Evolutionary conservation across 768 basidiomycete species (phyloP), one percentile per base, ranked within the genome.

Genomic region (Xanthoconium stramineum): DNA sequence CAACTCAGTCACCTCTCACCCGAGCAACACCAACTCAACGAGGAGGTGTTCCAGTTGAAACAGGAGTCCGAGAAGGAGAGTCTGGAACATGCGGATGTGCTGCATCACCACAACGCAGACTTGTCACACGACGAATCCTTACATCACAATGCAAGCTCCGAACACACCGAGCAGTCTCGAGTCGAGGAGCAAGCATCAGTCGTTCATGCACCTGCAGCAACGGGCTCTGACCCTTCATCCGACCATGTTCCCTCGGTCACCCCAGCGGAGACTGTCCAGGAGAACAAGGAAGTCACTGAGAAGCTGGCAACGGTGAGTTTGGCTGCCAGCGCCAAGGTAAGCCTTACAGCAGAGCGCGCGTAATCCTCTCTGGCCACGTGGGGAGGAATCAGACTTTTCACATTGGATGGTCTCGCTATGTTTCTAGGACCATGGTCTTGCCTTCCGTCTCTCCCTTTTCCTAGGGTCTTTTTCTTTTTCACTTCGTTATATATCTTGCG

Each of bases 61-160:
- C 83, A 85, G 64, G 92, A 94, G 69, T 91, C 90, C 5, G 91
- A 86, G 65, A 82, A 83, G 69, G 66, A 68, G 56, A 54, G 47
- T 6, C 61, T 71, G 17, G 73, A 77, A 65, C 64, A 78, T 48
- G 78, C 64, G 9, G 68, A 76, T 19, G 76, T 83, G 57, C 76
- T 78, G 46, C 81, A 83, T 49, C 79, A 83, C 53, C 79, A 79
- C 66, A 74, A 78, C 11, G 66, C 68, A 17, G 62, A 63, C 9
- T 14, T 17, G 15, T 24, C n/a, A 0, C 30, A 43, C 3, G 40
- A 19, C 5, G 19, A 29, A 29, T 0, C 37, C 17, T 17, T 24
- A 17, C 37, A 2, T 2, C 47, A 11, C 32, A 5, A 35, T 36
- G 14, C 39, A 15, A 24, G 17, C 40, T 35, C 38, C 6, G 58